Percentiles rank a stretch among this genome's conserved stretches.
phyloP scores from a whole-genome alignment of 257 asterid species.

The Capsicum baccatum region DNA sequence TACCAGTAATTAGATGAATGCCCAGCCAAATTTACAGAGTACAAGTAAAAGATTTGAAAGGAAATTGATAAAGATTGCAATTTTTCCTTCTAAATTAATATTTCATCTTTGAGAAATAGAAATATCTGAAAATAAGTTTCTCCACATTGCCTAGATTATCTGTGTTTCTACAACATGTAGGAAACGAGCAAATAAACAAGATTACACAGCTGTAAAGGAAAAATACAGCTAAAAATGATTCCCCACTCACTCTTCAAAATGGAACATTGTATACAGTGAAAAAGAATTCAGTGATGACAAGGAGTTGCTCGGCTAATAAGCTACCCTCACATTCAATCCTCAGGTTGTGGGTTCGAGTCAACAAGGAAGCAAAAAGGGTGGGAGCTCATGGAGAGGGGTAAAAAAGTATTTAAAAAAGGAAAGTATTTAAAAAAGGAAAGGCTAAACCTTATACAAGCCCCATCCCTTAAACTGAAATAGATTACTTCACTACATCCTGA shows the following conservation, averaged over 20 bases:
- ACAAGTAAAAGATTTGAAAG: neutral
- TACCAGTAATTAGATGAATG: neutral
- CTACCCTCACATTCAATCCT: too few relatives aligned
- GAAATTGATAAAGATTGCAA: neutral
- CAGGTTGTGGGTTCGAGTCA: too few relatives aligned
- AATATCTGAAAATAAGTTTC: neutral
- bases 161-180: neutral
- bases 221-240: neutral
- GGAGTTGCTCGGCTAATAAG: too few relatives aligned
- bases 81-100: slow-evolving; percentile 3
- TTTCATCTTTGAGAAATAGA: neutral
- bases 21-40: neutral
- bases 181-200: neutral
- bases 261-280: neutral
- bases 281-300: too few relatives aligned
- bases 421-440: neutral
- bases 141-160: neutral
- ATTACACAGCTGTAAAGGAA: neutral
- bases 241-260: neutral
- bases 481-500: neutral
- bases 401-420: too few relatives aligned
- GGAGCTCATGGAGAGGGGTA: too few relatives aligned
- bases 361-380: too few relatives aligned
- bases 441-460: neutral
- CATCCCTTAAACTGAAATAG: neutral